These are phyloP conservation scores for Panaeolus papilionaceus DNA, from an alignment of 768 basidiomycete species.

Conservation along the genomic window DNA sequence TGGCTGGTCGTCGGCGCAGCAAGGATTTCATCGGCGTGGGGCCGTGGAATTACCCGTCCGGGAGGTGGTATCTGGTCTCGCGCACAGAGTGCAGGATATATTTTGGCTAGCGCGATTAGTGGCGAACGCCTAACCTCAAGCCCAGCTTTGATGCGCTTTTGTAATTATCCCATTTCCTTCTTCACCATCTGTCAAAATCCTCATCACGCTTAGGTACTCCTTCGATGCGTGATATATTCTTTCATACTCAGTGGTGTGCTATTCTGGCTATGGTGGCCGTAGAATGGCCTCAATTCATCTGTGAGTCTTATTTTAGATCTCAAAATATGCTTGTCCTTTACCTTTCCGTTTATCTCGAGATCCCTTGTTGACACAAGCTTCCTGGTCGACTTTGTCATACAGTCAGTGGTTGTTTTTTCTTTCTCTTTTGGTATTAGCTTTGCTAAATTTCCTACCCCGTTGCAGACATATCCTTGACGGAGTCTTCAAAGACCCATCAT, in stretches of 20 bases:
- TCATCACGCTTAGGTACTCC: constrained; percentile 72
- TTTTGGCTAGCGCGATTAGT: constrained; percentile 91
- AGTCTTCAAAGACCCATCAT: constrained; percentile 52
- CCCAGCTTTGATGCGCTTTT: constrained; percentile 88
- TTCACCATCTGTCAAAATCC: constrained; percentile 20
- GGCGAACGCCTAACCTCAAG: constrained; percentile 88
- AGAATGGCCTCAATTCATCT: constrained; percentile 92
- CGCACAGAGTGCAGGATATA: constrained; percentile 84
- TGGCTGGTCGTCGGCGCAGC: constrained; percentile 85
- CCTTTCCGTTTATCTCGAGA: constrained; percentile 53
- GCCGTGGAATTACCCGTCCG: constrained; percentile 66
- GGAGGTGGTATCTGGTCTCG: constrained; percentile 70
- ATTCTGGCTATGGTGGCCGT: constrained; percentile 93
- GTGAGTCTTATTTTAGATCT: constrained; percentile 52
- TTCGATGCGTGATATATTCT: constrained; percentile 88
- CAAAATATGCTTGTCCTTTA: constrained; percentile 15
- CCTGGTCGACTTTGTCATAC: constrained; percentile 86
- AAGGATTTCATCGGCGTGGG: constrained; percentile 86
- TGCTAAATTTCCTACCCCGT: constrained; percentile 11
- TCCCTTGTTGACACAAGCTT: constrained; percentile 86
- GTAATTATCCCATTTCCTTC: constrained; percentile 51
- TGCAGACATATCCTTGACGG: constrained; percentile 76
- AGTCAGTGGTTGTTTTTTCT: constrained; percentile 47
- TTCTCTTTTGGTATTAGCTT: constrained; percentile 2
- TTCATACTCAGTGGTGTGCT: constrained; percentile 93